Evolutionary conservation across 768 basidiomycete genomes (phyloP), one percentile per base, ranked within the genome.

Genomic region (Amanita rubescens): DNA sequence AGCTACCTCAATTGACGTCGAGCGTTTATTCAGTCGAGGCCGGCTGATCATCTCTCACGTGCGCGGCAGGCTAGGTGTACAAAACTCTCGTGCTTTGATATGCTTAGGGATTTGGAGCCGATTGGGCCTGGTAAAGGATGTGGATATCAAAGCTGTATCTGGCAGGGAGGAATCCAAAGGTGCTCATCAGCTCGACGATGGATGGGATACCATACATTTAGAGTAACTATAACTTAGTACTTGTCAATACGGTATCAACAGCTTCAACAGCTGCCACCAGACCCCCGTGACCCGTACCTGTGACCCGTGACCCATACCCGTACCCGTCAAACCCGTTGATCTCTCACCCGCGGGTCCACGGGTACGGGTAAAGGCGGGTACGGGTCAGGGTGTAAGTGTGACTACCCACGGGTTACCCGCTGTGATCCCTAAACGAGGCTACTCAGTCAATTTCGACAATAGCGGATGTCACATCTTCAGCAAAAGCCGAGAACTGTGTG

Each of bases 1-100:
- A 69, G 65, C 66, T 3, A 67, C 67, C 1, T 66, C 63, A 6
- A 54, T 62, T 7, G 64, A 61, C 45, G 63, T 68, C 38, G 63
- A 68, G 49, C 56, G 61, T 3, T 25, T 62, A 11, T 69, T 69
- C 57, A 65, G 62, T 54, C 56, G 60, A 3, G 67, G 67, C 19
- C 60, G 59, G 1, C 52, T 69, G 2, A 27, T 69, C 10, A 56
- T 68, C 1, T 60, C 64, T 0, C 62, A 65, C 35, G 56, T 62
- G 5, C 57, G 58, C 20, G 67, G 64, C 47, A 58, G 55, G 1
- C 60, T 70, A 1, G 55, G 57, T 5, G 51, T 49, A 3, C 57
- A 63, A 25, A 61, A 61, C 10, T 63, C 58, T 0, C 57, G 54
- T 7, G 58, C 61, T 3, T 57, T 67, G n/a, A 34, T 66, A 37